These are phyloP conservation scores for Hanseniaspora taiwanica DNA, from an alignment of 805 yeast species.

Conservation along the genomic window DNA sequence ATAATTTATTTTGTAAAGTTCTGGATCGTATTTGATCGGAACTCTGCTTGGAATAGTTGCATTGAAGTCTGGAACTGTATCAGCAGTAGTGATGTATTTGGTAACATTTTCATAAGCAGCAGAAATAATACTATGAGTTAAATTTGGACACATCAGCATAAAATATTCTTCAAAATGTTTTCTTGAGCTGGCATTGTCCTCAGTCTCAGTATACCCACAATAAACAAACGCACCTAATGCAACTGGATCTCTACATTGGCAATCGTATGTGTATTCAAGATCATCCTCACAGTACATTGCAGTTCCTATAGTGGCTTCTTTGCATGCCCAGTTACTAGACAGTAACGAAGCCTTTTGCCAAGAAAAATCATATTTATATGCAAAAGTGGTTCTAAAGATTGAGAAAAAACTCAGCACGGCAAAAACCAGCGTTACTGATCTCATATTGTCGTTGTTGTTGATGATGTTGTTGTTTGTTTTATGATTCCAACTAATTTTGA, in stretches of 20 bases:
- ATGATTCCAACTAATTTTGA: no score
- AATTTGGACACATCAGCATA: slow-evolving; percentile 18
- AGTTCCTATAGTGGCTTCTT: slow-evolving; percentile 11
- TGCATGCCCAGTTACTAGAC: no score
- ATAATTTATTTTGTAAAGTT: no score
- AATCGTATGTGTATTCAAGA: slow-evolving; percentile 11
- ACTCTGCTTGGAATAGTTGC: slow-evolving; percentile 17
- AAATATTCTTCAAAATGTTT: slow-evolving; percentile 13
- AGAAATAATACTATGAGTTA: slow-evolving; percentile 25
- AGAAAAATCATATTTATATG: no score
- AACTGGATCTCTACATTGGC: slow-evolving; percentile 17
- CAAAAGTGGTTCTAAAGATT: no score
- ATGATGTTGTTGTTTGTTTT: no score
- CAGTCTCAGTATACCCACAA: slow-evolving; percentile 14
- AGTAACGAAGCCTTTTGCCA: no score
- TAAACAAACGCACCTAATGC: slow-evolving; percentile 21
- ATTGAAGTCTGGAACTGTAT: slow-evolving; percentile 23
- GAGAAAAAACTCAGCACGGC: no score
- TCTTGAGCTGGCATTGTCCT: slow-evolving; percentile 6
- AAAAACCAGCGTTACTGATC: no score
- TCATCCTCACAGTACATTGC: slow-evolving; percentile 17
- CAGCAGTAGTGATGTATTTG: slow-evolving; percentile 21
- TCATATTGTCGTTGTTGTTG: no score
- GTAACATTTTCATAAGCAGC: slow-evolving; percentile 33
- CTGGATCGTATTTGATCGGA: no score